These are phyloP conservation scores for Saturnispora diversa DNA, from an alignment of 805 yeast species.

Conservation along the genomic window DNA sequence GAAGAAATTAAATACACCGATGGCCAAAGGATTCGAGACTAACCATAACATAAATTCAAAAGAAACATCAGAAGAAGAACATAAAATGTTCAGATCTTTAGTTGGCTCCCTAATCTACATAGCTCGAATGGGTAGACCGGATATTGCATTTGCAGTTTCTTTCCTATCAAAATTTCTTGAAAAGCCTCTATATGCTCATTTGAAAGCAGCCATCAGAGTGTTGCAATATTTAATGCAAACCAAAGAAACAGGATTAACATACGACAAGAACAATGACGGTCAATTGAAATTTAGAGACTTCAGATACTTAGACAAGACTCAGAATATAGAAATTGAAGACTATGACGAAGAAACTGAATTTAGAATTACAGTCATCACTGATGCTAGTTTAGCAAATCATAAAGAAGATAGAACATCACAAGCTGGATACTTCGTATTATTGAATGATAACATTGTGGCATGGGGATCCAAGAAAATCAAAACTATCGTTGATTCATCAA, in stretches of 20 bases:
- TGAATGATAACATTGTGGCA: neutral
- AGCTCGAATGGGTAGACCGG: neutral
- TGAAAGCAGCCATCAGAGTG: neutral
- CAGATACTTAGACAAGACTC: neutral
- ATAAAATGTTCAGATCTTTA: neutral
- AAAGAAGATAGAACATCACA: neutral
- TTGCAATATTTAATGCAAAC: neutral
- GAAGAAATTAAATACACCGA: too few species aligned
- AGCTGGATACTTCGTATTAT: neutral
- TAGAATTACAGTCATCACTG: neutral
- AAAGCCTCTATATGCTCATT: neutral
- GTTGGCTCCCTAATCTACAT: neutral
- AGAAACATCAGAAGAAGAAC: neutral
- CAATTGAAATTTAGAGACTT: neutral
- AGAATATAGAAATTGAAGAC: neutral
- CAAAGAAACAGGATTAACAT: too few species aligned
- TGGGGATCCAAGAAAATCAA: neutral
- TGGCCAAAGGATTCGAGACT: neutral
- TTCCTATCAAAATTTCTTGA: neutral
- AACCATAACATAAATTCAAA: neutral
- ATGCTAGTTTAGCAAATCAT: neutral
- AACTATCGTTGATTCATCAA: neutral
- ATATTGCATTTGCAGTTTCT: neutral
- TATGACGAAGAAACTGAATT: constrained; percentile 1
- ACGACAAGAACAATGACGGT: too few species aligned